These are phyloP conservation scores for Jacaranda copaia DNA, from an alignment of 257 asterid genomes.

Conservation along the genomic window DNA sequence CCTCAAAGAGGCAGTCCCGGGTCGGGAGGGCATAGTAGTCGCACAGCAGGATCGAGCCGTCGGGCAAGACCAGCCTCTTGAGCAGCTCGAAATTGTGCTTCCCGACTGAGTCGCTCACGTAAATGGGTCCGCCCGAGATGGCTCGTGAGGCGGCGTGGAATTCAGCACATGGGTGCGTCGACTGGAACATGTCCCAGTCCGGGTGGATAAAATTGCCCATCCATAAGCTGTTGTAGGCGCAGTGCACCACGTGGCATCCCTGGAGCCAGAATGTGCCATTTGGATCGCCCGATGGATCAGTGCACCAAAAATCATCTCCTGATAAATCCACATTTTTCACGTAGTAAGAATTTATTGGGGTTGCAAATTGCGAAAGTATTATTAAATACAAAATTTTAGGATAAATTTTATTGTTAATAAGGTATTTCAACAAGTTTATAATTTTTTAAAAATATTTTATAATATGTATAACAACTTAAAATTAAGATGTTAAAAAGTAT, in stretches of 20 bases:
- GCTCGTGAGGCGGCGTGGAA: conserved; percentile 88
- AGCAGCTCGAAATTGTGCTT: conserved; percentile 80
- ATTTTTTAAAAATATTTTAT: no score
- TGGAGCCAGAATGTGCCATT: conserved; percentile 86
- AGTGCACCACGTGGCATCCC: conserved; percentile 90
- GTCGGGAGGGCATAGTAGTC: conserved; percentile 81
- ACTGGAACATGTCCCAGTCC: conserved; percentile 93
- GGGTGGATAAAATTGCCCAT: conserved; percentile 90
- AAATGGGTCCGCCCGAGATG: conserved; percentile 83
- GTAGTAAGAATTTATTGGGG: no score
- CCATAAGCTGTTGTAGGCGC: conserved; percentile 87
- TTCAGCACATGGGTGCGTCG: conserved; percentile 81
- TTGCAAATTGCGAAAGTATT: no score
- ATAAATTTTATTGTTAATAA: no score
- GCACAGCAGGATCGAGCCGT: conserved; percentile 82
- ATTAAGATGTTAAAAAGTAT: no score
- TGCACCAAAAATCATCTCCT: conserved; percentile 91
- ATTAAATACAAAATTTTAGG: no score
- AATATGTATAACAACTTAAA: no score
- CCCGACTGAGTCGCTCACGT: conserved; percentile 81
- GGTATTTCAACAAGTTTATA: no score
- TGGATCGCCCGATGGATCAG: conserved; percentile 83
- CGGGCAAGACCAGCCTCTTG: conserved; percentile 72
- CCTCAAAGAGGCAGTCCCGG: conserved; percentile 85
- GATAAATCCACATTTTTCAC: not conserved